Conservation (phyloP, 169 alveolate genomes). For the Eimeria acervulina region DNA sequence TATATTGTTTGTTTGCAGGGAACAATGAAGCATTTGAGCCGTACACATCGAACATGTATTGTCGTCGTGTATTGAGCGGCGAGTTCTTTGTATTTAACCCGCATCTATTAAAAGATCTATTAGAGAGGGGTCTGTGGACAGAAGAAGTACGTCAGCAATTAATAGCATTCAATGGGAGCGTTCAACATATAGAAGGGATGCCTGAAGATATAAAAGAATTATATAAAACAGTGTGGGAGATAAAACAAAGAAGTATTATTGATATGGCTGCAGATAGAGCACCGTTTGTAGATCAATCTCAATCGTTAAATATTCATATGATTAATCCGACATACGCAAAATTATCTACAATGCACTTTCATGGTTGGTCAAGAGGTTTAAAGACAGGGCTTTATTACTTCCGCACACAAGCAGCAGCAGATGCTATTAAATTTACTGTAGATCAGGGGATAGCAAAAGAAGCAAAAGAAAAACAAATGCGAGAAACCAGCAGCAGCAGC, state of each 20-base stretch:
- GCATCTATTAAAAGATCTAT: constrained; percentile 97
- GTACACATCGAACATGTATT: constrained; percentile 98
- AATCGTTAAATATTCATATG: constrained; percentile 97
- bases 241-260: constrained; percentile 97
- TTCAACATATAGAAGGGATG: constrained; percentile 95
- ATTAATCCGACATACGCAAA: constrained; percentile 97
- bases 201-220: constrained; percentile 95
- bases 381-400: constrained; percentile 98
- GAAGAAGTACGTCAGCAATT: constrained; percentile 96
- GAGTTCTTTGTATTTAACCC: constrained; percentile 98
- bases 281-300: constrained; percentile 87
- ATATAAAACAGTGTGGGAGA: constrained; percentile 99
- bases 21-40: constrained; percentile 99
- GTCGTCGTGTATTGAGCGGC: constrained; percentile 99
- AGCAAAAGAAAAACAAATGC: constrained; percentile 10
- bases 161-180: constrained; percentile 97
- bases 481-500: neutral
- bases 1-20: constrained; percentile 83
- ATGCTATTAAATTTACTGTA: constrained; percentile 98
- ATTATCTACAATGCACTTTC: constrained; percentile 98
- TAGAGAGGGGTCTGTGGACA: constrained; percentile 97
- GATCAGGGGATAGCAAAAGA: constrained; percentile 87
- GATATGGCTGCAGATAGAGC: constrained; percentile 98
- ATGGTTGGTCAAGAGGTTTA: constrained; percentile 98
- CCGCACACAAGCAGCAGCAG: constrained; percentile 99